A percentile compares a stretch with the other conserved stretches of the same genome.
These are phyloP conservation scores for Alliaria petiolata DNA, from an alignment of 345 rosid genomes.

Conservation along the genomic window DNA sequence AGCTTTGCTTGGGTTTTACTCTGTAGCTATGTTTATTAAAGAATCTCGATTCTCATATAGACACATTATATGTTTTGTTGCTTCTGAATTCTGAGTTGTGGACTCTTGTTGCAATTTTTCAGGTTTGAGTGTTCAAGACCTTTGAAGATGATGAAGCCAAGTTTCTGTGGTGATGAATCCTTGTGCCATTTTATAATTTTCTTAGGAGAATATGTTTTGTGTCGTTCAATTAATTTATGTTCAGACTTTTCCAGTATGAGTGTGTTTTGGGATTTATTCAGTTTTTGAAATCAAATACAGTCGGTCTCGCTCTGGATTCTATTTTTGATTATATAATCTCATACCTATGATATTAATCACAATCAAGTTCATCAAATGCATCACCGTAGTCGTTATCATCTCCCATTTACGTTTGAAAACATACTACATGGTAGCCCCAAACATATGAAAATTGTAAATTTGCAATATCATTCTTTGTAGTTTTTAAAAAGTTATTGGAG, in stretches of 20 bases:
- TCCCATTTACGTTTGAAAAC: no score
- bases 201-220: not conserved
- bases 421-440: no score
- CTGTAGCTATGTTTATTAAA: not conserved
- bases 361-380: no score
- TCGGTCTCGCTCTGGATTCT: not conserved
- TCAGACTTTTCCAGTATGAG: not conserved
- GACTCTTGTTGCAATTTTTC: constrained; percentile 15
- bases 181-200: not conserved
- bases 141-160: constrained; percentile 42
- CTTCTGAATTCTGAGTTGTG: not conserved
- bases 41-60: not conserved
- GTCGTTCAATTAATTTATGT: not conserved
- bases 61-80: not conserved
- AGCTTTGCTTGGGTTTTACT: no score
- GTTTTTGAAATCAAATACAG: not conserved
- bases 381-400: no score
- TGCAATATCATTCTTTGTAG: no score
- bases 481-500: no score
- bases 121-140: constrained; percentile 85
- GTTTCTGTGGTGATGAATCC: not conserved
- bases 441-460: no score
- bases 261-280: constrained; percentile 18
- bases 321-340: no score
- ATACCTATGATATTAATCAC: no score